Evolutionary conservation across 306 rosid species (phyloP).

Genomic region (Fagus sylvatica): DNA sequence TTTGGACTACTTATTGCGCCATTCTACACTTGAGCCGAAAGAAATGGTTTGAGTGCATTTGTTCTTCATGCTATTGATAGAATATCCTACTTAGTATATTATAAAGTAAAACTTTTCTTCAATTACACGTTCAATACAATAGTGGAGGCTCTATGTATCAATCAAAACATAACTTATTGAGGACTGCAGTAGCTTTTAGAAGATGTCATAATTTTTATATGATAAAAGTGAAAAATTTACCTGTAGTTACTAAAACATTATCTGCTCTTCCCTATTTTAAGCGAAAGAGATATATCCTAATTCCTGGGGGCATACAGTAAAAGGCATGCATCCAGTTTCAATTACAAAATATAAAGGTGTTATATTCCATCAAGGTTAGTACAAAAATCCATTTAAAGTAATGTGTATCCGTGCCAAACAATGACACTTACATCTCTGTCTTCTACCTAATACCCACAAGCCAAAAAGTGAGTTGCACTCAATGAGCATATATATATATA

Average conservation of each 20-base stretch:
- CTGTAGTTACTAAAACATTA: constrained; percentile 11
- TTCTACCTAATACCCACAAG: constrained; percentile 61
- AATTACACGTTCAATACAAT: constrained; percentile 33
- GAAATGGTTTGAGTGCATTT: constrained; percentile 49
- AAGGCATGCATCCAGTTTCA: background rate
- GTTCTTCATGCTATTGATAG: constrained; percentile 44
- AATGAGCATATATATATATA: constrained; percentile 23
- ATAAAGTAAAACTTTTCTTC: constrained; percentile 33
- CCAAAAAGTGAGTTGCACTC: constrained; percentile 71
- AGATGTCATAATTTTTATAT: constrained; percentile 16
- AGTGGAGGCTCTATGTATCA: constrained; percentile 16
- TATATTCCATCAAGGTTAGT: constrained; percentile 50
- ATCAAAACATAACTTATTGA: constrained; percentile 5
- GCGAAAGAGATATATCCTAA: background rate
- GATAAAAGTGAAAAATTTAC: background rate
- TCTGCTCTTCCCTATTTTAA: constrained; percentile 14
- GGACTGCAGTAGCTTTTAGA: constrained; percentile 7
- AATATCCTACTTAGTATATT: constrained; percentile 26
- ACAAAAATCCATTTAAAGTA: constrained; percentile 35
- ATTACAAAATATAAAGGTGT: constrained; percentile 39
- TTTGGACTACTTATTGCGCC: constrained; percentile 36
- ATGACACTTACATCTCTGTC: constrained; percentile 52
- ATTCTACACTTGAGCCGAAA: constrained; percentile 67
- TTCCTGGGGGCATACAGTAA: constrained; percentile 12
- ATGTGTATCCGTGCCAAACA: constrained; percentile 41